These are phyloP conservation scores for Prunus dulcis DNA, from an alignment of 306 rosid species.

Conservation along the genomic window DNA sequence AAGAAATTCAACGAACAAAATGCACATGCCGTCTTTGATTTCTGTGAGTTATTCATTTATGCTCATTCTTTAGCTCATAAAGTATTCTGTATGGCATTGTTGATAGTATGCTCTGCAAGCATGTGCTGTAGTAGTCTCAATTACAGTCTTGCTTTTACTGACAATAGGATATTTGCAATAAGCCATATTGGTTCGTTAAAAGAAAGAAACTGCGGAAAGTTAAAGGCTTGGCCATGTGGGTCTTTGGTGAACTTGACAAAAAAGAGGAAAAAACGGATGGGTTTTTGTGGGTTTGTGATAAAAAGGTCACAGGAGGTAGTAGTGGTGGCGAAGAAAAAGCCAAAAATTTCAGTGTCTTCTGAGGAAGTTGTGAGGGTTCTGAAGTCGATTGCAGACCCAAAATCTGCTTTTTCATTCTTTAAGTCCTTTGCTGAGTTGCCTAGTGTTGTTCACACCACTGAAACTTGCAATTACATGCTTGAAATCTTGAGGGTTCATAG, in stretches of 20 bases:
- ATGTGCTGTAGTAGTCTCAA: constrained; percentile 38
- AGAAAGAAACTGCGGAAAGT: constrained; percentile 34
- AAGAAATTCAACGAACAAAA: constrained; percentile 6
- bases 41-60: constrained; percentile 12
- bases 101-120: constrained; percentile 47
- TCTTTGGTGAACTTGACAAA: constrained; percentile 39
- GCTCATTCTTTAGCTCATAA: constrained; percentile 8
- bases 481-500: constrained; percentile 50
- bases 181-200: constrained; percentile 33
- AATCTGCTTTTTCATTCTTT: constrained; percentile 59
- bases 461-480: constrained; percentile 86
- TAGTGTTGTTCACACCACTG: constrained; percentile 66
- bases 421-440: constrained; percentile 57
- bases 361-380: constrained; percentile 61
- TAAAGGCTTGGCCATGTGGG: constrained; percentile 44
- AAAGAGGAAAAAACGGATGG: constrained; percentile 37
- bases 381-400: constrained; percentile 60
- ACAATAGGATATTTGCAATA: constrained; percentile 25
- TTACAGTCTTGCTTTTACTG: constrained; percentile 32
- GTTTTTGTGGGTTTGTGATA: constrained; percentile 36
- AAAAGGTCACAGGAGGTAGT: constrained; percentile 34
- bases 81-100: constrained; percentile 40
- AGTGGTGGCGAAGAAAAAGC: constrained; percentile 35
- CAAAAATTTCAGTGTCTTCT: constrained; percentile 40
- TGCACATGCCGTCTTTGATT: neutral